Percentiles rank a stretch among this genome's conserved stretches.
Conservation (phyloP, 73 alveolate genomes). For the Paramecium sonneborni region DNA sequence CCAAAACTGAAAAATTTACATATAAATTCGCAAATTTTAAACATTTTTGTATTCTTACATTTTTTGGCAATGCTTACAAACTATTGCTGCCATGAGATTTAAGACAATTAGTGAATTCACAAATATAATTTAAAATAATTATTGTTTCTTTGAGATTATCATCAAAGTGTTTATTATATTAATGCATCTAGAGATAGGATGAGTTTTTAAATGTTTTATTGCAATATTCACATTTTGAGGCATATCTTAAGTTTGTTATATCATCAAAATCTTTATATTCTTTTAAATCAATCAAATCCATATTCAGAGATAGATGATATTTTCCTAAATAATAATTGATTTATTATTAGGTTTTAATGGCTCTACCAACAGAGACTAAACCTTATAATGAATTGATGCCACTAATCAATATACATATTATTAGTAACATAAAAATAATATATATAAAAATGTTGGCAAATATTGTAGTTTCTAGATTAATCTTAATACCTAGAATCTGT, state of each 20-base stretch:
- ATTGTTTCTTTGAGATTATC: neutral
- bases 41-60: neutral
- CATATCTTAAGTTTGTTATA: neutral
- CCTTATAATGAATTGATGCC: neutral
- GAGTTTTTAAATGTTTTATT: slow-evolving; percentile 48
- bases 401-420: neutral
- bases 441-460: slow-evolving; percentile 18
- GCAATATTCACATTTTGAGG: neutral
- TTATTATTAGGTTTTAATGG: slow-evolving; percentile 1
- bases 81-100: neutral
- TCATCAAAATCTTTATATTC: neutral
- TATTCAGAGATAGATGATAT: neutral
- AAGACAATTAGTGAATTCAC: slow-evolving; percentile 36
- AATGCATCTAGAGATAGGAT: slow-evolving; percentile 1
- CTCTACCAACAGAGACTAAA: neutral
- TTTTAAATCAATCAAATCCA: neutral
- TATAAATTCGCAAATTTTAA: neutral
- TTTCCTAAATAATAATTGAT: neutral
- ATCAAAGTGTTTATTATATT: slow-evolving; percentile 22
- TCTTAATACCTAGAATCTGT: slow-evolving; percentile 12
- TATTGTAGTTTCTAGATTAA: slow-evolving; percentile 26
- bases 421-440: neutral
- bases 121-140: slow-evolving; percentile 6
- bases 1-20: neutral
- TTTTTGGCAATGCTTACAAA: neutral